These are phyloP conservation scores for Suillus subaureus DNA, from an alignment of 768 basidiomycete species.

Conservation along the genomic window DNA sequence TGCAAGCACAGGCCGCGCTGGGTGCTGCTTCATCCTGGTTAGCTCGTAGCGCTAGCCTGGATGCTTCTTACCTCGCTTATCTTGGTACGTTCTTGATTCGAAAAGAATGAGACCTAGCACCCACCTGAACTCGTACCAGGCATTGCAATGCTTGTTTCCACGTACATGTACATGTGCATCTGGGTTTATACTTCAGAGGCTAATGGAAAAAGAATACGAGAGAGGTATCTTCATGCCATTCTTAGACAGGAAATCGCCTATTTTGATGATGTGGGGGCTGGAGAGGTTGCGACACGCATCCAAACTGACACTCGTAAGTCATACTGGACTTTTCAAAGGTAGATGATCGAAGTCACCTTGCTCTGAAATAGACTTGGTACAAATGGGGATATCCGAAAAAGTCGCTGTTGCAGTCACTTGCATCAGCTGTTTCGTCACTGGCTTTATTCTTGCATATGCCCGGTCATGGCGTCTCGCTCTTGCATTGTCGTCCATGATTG, in stretches of 20 bases:
- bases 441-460: constrained; percentile 46
- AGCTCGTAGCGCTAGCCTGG: constrained; percentile 32
- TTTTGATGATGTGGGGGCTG: constrained; percentile 48
- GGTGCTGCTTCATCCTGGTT: constrained; percentile 22
- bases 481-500: constrained; percentile 50
- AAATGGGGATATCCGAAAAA: constrained; percentile 57
- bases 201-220: constrained; percentile 50
- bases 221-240: constrained; percentile 48
- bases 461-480: constrained; percentile 51
- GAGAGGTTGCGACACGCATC: constrained; percentile 62
- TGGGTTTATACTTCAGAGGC: constrained; percentile 45
- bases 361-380: constrained; percentile 41
- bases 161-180: constrained; percentile 42
- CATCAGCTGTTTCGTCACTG: constrained; percentile 47
- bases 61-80: constrained; percentile 40
- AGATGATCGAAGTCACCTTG: neutral
- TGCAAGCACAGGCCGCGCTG: constrained; percentile 12
- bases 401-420: constrained; percentile 41
- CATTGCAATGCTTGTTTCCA: constrained; percentile 47
- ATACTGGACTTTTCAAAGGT: neutral
- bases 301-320: constrained; percentile 16
- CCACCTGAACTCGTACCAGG: constrained; percentile 27
- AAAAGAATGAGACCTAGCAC: neutral
- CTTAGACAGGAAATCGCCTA: constrained; percentile 55
- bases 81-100: constrained; percentile 36